Evolutionary conservation across 805 yeast species (phyloP).

Genomic region (Jamesozyma gamospora): DNA sequence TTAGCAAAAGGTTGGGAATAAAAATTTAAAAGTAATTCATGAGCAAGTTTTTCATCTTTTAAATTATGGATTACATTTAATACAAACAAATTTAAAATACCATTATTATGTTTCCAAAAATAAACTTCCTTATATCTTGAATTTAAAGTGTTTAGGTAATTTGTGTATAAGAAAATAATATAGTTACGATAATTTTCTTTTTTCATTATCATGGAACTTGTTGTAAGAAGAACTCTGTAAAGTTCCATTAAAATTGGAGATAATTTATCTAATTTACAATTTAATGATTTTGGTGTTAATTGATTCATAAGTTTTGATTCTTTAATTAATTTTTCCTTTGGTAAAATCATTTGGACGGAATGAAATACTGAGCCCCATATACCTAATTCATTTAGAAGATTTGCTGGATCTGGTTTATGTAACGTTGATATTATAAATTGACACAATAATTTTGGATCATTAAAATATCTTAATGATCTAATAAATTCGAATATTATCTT

Average conservation of each 20-base stretch:
- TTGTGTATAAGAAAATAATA: conserved; percentile 12
- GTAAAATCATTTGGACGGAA: neutral
- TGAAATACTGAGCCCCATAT: conserved; percentile 22
- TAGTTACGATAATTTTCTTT: conserved; percentile 10
- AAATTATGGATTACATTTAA: conserved; percentile 12
- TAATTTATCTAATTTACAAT: neutral
- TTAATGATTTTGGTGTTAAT: neutral
- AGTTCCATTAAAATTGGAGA: conserved; percentile 20
- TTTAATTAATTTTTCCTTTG: neutral
- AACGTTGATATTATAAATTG: conserved; percentile 17
- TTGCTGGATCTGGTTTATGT: conserved; percentile 5
- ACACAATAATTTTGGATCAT: conserved; percentile 22
- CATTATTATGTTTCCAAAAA: conserved; percentile 13
- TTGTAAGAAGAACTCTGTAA: conserved; percentile 15
- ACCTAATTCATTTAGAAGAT: conserved; percentile 21
- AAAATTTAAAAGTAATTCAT: conserved; percentile 18
- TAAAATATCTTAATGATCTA: conserved; percentile 16
- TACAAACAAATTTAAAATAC: conserved; percentile 16
- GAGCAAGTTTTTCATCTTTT: conserved; percentile 17
- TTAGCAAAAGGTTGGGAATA: conserved; percentile 7
- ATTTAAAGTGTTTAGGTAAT: conserved; percentile 1
- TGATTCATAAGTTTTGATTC: neutral
- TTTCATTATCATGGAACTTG: conserved; percentile 7
- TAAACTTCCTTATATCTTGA: neutral
- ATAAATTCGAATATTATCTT: conserved; percentile 15